phyloP scores from a whole-genome alignment of 352 stramenopile genomes.

The Phytophthora vignae region DNA sequence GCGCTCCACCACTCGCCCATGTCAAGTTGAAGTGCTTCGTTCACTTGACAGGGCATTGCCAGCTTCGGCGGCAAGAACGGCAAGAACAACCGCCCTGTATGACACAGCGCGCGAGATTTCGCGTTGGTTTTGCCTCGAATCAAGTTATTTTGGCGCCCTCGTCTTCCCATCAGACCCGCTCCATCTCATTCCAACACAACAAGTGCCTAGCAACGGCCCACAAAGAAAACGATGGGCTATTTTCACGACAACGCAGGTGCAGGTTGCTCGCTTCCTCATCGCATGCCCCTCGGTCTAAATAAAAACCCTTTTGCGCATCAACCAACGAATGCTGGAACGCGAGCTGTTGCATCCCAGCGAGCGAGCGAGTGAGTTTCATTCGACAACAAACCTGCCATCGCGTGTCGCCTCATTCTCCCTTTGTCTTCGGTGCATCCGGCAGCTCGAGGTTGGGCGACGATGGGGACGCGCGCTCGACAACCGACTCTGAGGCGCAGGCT shows the following conservation, averaged over 20 bases:
- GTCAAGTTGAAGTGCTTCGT: not conserved
- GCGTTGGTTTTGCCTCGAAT: not conserved
- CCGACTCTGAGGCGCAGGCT: not conserved
- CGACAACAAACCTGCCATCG: constrained; percentile 5
- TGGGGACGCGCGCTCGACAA: constrained; percentile 16
- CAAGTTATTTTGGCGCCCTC: not conserved
- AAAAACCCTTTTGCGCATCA: constrained; percentile 5
- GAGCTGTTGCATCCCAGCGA: constrained; percentile 36
- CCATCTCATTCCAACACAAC: not conserved
- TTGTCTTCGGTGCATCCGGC: constrained; percentile 28
- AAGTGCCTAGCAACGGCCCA: constrained; percentile 3
- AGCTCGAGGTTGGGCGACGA: constrained; percentile 21
- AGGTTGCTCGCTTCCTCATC: constrained; percentile 15
- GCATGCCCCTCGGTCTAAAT: constrained; percentile 27
- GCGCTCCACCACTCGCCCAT: too few relatives aligned
- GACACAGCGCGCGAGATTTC: not conserved
- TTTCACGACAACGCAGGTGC: constrained; percentile 3
- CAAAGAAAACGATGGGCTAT: constrained; percentile 2
- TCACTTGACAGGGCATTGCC: not conserved
- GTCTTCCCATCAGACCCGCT: not conserved
- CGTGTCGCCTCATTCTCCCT: constrained; percentile 32
- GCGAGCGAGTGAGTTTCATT: constrained; percentile 21
- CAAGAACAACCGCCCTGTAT: not conserved
- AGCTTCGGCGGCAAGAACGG: not conserved
- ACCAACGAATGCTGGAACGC: not conserved